Base-by-base conservation (phyloP, 179 eudicot genomes). In the Heliamphora pulchella region DNA sequence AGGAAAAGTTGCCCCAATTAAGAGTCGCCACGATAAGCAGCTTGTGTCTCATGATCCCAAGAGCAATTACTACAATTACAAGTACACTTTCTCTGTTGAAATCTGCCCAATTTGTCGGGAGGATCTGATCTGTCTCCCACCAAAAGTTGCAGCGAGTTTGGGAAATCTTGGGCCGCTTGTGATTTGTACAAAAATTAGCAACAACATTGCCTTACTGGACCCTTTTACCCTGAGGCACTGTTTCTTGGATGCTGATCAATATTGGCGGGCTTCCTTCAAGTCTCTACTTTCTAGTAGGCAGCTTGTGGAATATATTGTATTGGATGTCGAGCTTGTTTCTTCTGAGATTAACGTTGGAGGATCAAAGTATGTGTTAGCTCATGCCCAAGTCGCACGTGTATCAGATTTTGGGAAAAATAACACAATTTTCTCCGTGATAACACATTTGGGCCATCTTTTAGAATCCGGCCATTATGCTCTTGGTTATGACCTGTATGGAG, bases 161-260 rank as follows among this genome's bases (percentile, higher is more conserved):
- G 93, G 95, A 50, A 85, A 86, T 75, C 67, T 90, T 79, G 93
- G 91, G 0, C 93, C 93, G 2, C 84, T 91, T 69, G 92, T 89
- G 53, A 85, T 88, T 8, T 91, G 93, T 81, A 87, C 90, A 43
- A 91, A 88, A 80, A 84, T 91, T 22, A 87, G 80, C 82, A 87
- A 79, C 80, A 88, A 66, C 71, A 78, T 91, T 41, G 82, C 80
- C 69, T 78, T 91, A 65, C 47, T 91, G 82, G 93, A 90, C 79
- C 95, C 91, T 3, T 59, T 78, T 59, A 88, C 91, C 46, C 80
- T 91, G 79, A 85, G 91, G 78, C 84, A 84, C 20, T 82, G 85
- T 81, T 87, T 81, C 81, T 78, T 91, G 81, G 88, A 87, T 74
- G 91, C 93, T 7, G 90, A 90, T 77, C 91, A 89, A 81, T 90